Base-by-base conservation (phyloP, 2,329 filamentous ascomycete species). In the Rhynchosporium secalis region DNA sequence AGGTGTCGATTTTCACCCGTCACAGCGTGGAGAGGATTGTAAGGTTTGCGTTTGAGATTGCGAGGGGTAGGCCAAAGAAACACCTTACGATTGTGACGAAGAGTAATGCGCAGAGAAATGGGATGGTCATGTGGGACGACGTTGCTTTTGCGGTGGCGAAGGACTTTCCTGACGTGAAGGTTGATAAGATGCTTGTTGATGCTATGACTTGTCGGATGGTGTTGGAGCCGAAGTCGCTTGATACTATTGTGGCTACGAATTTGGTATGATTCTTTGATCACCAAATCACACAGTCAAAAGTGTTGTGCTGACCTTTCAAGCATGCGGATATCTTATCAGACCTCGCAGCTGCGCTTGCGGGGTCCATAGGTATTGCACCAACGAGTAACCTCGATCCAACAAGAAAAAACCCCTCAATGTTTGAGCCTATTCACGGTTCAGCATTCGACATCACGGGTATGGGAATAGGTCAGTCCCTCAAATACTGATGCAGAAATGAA, bases 311-410 rank as follows among this genome's bases (percentile, higher is more conserved):
- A 57, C 31, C 8, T 28, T n/a, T 10, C 20, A n/a, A 61, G 31
- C 79, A 80, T 64, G 86, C 85, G 5, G 87, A 90, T 65, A 89
- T 90, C 56, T 80, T 91, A 4, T 89, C 86, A 0, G 88, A 91
- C 69, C 78, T 91, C 26, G 88, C 87, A 5, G 87, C 88, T 13
- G 86, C 87, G 0, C 77, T 90, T 6, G 87, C 87, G 2, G 88
- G 88, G 0, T 87, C 83, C 2, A 90, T 91, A 64, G 87, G 88
- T 8, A 90, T 91, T 62, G 88, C 88, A 3, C 87, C 88, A 3
- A 89, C 87, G 0, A 84, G 81, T 55, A 90, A 89, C 68, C 77
- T 90, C 1, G 87, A 90, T 66, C 87, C 87, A 1, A 77, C 75
- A 0, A 72, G 82, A 72, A 33, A 82, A 73, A 71, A 84, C 74